Percentiles rank a stretch among this genome's conserved stretches.
These are phyloP conservation scores for Powellomyces hirtus DNA, from an alignment of 192 early-diverging fungal genomes.

Conservation along the genomic window DNA sequence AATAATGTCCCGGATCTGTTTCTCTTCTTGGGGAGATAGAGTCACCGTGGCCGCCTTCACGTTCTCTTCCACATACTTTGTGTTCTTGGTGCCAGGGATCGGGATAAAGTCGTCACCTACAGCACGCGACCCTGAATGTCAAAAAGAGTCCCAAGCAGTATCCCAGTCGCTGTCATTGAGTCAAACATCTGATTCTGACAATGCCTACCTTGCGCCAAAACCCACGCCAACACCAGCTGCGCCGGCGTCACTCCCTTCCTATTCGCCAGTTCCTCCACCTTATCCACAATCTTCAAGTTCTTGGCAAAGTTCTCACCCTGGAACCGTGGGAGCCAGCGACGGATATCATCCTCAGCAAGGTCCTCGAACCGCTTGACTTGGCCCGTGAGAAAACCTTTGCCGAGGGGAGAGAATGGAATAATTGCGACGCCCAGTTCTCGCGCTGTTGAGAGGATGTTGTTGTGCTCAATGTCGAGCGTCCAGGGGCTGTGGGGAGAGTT, in stretches of 20 bases:
- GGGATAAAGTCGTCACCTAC: constrained; percentile 37
- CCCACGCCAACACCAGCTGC: constrained; percentile 67
- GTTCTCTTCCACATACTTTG: constrained; percentile 40
- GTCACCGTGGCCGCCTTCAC: too few relatives aligned
- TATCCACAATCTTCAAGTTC: constrained; percentile 49
- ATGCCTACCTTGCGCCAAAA: constrained; percentile 58
- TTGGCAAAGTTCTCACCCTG: constrained; percentile 54
- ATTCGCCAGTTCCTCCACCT: constrained; percentile 38
- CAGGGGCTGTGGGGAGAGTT: too few relatives aligned
- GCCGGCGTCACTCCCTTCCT: constrained; percentile 44
- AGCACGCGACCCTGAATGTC: too few relatives aligned
- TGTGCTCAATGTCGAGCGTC: constrained; percentile 61
- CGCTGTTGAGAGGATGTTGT: constrained; percentile 67
- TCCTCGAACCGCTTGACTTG: constrained; percentile 53
- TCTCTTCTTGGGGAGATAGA: too few relatives aligned
- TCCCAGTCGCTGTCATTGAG: too few relatives aligned
- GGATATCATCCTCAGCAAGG: constrained; percentile 51
- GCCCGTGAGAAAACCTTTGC: constrained; percentile 67
- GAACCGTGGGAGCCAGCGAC: constrained; percentile 56
- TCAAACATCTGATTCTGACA: too few relatives aligned
- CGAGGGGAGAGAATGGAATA: constrained; percentile 55
- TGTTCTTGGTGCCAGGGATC: constrained; percentile 40
- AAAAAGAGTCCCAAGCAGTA: too few relatives aligned
- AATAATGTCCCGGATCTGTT: too few relatives aligned
- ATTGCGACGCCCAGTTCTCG: constrained; percentile 54